Evolutionary conservation across 805 yeast species (phyloP).

Genomic region (Candida palmyrensis): DNA sequence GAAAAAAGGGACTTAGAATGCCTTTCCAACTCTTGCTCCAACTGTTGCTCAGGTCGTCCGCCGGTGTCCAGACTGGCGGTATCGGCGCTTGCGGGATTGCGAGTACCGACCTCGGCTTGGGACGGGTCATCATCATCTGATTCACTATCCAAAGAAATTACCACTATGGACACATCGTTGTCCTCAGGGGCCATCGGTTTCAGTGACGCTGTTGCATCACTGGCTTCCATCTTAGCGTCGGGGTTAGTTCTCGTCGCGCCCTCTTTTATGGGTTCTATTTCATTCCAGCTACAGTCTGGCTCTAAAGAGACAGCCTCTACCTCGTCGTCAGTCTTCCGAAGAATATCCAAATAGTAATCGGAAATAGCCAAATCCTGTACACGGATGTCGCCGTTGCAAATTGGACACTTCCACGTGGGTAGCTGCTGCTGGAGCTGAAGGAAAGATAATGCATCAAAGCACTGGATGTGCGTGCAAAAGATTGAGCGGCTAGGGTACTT

Average conservation of each 20-base stretch:
- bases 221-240: too few species aligned
- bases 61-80: too few species aligned
- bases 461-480: slow-evolving; percentile 75
- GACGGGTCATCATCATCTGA: slow-evolving; percentile 41
- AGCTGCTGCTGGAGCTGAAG: slow-evolving; percentile 71
- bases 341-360: slow-evolving; percentile 64
- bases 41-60: too few species aligned
- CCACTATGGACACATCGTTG: too few species aligned
- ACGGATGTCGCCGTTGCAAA: slow-evolving; percentile 54
- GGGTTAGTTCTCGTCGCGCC: too few species aligned
- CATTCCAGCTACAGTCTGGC: slow-evolving; percentile 71
- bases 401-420: slow-evolving; percentile 86
- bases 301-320: slow-evolving; percentile 64
- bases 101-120: too few species aligned
- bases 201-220: slow-evolving; percentile 14
- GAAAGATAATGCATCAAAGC: slow-evolving; percentile 79
- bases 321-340: slow-evolving; percentile 47
- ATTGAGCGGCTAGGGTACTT: slow-evolving; percentile 65
- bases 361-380: slow-evolving; percentile 63
- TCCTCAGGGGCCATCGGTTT: too few species aligned
- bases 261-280: too few species aligned
- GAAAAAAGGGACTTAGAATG: too few species aligned
- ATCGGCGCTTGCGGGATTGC: too few species aligned
- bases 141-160: slow-evolving; percentile 49
- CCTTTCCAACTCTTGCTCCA: too few species aligned